phyloP scores from a whole-genome alignment of 306 rosid genomes.

The Lablab purpureus region DNA sequence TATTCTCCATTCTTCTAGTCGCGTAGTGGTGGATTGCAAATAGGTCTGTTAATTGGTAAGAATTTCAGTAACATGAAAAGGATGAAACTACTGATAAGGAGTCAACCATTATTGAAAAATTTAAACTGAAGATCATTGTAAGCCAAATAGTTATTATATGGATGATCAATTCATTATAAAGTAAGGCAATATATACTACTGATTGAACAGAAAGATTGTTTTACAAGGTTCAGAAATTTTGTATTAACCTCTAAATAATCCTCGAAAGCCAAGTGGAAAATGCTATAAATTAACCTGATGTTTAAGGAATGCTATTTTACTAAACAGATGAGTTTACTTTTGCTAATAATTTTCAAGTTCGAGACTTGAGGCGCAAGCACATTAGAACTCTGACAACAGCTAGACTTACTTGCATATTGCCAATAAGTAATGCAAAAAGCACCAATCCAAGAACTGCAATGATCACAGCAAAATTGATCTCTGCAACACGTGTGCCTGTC shows the following conservation, averaged over 20 bases:
- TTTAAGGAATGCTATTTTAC: background rate
- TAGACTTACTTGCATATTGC: constrained; percentile 66
- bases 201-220: background rate
- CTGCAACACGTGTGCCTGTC: constrained; percentile 56
- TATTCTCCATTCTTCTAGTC: constrained; percentile 66
- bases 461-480: constrained; percentile 63
- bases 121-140: constrained; percentile 8
- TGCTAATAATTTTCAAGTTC: constrained; percentile 1
- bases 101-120: background rate
- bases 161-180: background rate
- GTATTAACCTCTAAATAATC: constrained; percentile 8
- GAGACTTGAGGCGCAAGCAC: background rate
- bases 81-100: background rate
- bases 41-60: constrained; percentile 47
- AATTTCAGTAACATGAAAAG: constrained; percentile 12
- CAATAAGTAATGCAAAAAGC: constrained; percentile 64
- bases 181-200: constrained; percentile 6
- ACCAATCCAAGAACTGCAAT: constrained; percentile 67
- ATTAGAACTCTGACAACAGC: background rate
- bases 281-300: background rate
- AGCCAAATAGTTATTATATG: background rate
- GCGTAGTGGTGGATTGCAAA: constrained; percentile 58
- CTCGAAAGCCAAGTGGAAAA: background rate
- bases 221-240: background rate
- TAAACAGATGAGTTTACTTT: background rate